These are phyloP conservation scores for Colletotrichum cordylinicola DNA, from an alignment of 2,329 filamentous ascomycete genomes.

Conservation along the genomic window DNA sequence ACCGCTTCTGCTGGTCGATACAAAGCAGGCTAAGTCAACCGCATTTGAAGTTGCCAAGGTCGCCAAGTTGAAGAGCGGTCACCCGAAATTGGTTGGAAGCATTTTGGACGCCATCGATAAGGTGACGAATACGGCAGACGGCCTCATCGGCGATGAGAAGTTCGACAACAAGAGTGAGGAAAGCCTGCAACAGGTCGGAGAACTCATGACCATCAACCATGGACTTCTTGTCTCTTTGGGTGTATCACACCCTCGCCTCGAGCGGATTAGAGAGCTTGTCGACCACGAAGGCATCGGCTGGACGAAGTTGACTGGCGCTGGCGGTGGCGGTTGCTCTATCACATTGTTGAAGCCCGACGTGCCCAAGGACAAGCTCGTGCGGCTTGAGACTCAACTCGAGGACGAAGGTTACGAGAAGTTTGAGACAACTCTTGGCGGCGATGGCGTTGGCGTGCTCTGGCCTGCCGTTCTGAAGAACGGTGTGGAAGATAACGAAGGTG, in stretches of 20 bases:
- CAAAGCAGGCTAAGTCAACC: constrained; percentile 86
- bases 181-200: constrained; percentile 76
- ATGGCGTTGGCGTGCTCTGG: constrained; percentile 93
- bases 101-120: constrained; percentile 88
- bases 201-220: constrained; percentile 93
- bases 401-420: constrained; percentile 83
- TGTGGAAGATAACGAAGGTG: constrained; percentile 76
- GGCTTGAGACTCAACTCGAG: constrained; percentile 69
- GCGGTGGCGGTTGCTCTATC: constrained; percentile 94
- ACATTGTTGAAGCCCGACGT: constrained; percentile 79
- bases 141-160: constrained; percentile 61
- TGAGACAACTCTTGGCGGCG: constrained; percentile 87
- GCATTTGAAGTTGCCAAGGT: constrained; percentile 88
- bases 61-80: constrained; percentile 69
- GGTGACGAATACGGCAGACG: constrained; percentile 62
- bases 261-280: constrained; percentile 88
- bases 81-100: constrained; percentile 78
- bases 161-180: constrained; percentile 71
- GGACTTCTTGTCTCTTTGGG: constrained; percentile 89
- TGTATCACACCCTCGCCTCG: constrained; percentile 91
- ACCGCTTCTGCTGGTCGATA: constrained; percentile 89
- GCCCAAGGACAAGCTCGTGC: constrained; percentile 58
- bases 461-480: constrained; percentile 90
- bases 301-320: constrained; percentile 96
- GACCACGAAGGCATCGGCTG: constrained; percentile 91